A percentile compares a stretch with the other conserved stretches of the same genome.
These are phyloP conservation scores for Vigna unguiculata DNA, from an alignment of 306 rosid species.

Conservation along the genomic window DNA sequence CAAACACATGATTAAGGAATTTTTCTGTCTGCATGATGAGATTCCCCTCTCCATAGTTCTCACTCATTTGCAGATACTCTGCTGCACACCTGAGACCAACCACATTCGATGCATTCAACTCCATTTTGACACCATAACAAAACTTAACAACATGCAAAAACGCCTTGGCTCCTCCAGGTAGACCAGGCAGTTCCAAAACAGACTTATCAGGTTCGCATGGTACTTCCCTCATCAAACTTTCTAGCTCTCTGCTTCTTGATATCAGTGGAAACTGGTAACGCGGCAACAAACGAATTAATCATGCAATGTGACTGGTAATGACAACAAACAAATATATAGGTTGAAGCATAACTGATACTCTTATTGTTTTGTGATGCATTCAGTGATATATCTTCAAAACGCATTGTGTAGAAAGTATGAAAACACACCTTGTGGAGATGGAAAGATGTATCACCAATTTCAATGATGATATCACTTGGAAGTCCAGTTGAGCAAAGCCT, in stretches of 20 bases:
- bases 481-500: conserved; percentile 94
- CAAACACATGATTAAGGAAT: conserved; percentile 68
- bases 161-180: conserved; percentile 88
- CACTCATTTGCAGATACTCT: conserved; percentile 79
- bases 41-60: conserved; percentile 81
- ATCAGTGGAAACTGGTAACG: conserved; percentile 82
- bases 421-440: conserved; percentile 87
- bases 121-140: conserved; percentile 88
- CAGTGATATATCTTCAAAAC: not conserved
- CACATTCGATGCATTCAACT: conserved; percentile 71
- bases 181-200: conserved; percentile 66
- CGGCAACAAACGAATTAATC: conserved; percentile 10
- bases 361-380: not conserved
- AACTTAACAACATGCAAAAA: conserved; percentile 73
- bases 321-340: not conserved
- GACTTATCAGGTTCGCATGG: conserved; percentile 58
- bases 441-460: conserved; percentile 76
- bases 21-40: conserved; percentile 68
- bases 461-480: conserved; percentile 77
- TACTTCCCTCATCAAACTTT: conserved; percentile 60
- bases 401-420: not conserved
- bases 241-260: conserved; percentile 79
- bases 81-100: conserved; percentile 78
- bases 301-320: conserved; percentile 12
- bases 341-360: not conserved